Evolutionary conservation across 805 yeast species (phyloP).

Genomic region (Ogataea zsoltii): DNA sequence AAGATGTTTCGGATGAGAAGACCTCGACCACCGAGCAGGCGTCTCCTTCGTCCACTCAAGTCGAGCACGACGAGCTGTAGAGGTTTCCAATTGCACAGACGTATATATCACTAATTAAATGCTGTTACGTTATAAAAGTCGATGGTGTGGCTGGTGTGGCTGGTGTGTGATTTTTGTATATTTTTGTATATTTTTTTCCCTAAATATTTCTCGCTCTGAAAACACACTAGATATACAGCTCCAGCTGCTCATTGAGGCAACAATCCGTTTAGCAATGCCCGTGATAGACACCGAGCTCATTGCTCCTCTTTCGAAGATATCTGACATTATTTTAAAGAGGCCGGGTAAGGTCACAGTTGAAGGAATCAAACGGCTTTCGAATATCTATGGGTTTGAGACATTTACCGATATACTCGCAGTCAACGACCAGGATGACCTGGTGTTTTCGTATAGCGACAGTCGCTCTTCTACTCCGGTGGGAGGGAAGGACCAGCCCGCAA

Average conservation of each 20-base stretch:
- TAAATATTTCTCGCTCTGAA: too few relatives aligned
- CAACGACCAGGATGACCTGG: slow-evolving; percentile 38
- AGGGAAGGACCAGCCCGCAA: background rate
- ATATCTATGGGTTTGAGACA: slow-evolving; percentile 40
- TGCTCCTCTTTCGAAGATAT: slow-evolving; percentile 33
- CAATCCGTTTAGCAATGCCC: slow-evolving; percentile 31
- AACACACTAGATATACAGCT: too few relatives aligned
- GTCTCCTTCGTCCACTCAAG: background rate
- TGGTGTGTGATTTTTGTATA: too few relatives aligned
- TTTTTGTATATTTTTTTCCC: too few relatives aligned
- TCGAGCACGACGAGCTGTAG: slow-evolving; percentile 23
- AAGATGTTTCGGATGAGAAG: background rate
- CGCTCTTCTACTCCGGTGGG: slow-evolving; percentile 21
- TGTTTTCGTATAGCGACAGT: slow-evolving; percentile 23
- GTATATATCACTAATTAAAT: background rate
- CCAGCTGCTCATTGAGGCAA: too few relatives aligned
- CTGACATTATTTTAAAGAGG: slow-evolving; percentile 35
- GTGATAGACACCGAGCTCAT: slow-evolving; percentile 36
- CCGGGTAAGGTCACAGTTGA: slow-evolving; percentile 37
- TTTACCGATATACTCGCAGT: slow-evolving; percentile 35
- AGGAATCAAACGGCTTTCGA: slow-evolving; percentile 36
- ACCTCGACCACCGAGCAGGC: slow-evolving; percentile 3
- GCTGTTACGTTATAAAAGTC: background rate
- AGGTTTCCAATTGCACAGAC: background rate
- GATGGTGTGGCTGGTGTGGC: too few relatives aligned